phyloP scores from a whole-genome alignment of 176 grass and related monocot genomes.

The Eragrostis curvula region DNA sequence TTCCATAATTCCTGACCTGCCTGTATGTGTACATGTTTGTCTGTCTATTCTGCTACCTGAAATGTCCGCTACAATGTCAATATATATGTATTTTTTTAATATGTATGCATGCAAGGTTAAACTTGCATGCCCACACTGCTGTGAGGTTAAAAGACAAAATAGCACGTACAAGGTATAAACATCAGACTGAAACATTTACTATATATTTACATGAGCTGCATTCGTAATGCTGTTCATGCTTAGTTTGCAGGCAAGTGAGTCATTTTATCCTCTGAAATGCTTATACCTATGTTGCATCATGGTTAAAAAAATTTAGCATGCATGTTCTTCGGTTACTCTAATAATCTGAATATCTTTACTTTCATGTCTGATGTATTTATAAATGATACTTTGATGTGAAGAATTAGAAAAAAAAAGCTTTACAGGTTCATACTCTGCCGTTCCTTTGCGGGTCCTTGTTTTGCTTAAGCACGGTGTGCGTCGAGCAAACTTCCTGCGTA shows the following conservation, averaged over 20 bases:
- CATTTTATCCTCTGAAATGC: slow-evolving; percentile 16
- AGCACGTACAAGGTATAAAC: not conserved
- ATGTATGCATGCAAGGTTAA: not conserved
- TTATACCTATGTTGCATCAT: not conserved
- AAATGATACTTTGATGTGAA: not conserved
- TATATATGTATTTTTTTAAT: not conserved
- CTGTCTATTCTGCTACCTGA: slow-evolving; percentile 23
- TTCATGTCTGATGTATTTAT: not conserved
- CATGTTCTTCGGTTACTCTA: not conserved
- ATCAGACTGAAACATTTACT: not conserved
- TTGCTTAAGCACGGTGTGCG: not conserved
- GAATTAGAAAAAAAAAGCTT: not conserved
- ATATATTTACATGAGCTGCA: not conserved
- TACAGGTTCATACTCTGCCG: not conserved
- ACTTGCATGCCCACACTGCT: not conserved
- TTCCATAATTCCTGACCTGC: not conserved
- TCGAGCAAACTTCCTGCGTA: not conserved
- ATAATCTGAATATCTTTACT: not conserved
- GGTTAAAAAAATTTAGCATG: not conserved
- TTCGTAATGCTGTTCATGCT: not conserved
- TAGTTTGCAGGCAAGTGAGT: not conserved
- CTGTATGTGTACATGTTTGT: not conserved
- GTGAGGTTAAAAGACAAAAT: not conserved
- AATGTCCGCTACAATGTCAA: not conserved
- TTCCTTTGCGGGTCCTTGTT: not conserved